A percentile compares a stretch with the other conserved stretches of the same genome.
These are phyloP conservation scores for Amylocystis lapponica DNA, from an alignment of 768 basidiomycete genomes.

Conservation along the genomic window DNA sequence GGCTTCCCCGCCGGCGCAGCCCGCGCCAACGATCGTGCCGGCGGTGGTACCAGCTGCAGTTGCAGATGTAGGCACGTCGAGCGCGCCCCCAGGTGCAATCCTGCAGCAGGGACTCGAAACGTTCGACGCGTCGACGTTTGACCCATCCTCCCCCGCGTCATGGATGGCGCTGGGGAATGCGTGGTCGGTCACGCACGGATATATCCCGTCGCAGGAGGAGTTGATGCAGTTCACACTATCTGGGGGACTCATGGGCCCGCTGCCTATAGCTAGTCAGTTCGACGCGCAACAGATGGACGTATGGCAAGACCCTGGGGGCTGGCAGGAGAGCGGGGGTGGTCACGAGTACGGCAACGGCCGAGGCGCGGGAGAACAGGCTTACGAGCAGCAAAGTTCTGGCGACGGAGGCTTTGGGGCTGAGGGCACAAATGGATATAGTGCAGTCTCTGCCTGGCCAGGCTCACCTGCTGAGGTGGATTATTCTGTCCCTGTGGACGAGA, in stretches of 20 bases:
- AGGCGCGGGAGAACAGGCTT: slow-evolving; percentile 27
- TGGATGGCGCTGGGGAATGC: slow-evolving; percentile 80
- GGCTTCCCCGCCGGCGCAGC: too few species aligned
- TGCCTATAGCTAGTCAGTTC: slow-evolving; percentile 7
- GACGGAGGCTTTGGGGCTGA: too few species aligned
- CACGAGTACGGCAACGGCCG: slow-evolving; percentile 41
- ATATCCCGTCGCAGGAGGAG: slow-evolving; percentile 65
- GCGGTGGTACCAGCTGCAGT: too few species aligned
- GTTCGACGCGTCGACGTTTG: slow-evolving; percentile 69
- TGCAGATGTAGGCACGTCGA: too few species aligned
- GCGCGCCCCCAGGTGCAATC: too few species aligned
- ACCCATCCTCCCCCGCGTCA: slow-evolving; percentile 64
- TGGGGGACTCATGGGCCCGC: slow-evolving; percentile 17
- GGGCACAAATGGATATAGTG: neutral
- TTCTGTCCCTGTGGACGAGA: too few species aligned
- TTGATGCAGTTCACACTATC: slow-evolving; percentile 70
- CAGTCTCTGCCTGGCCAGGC: slow-evolving; percentile 18
- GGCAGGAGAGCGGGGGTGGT: slow-evolving; percentile 27
- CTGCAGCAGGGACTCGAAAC: slow-evolving; percentile 49
- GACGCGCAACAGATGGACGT: slow-evolving; percentile 1
- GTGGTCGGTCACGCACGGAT: slow-evolving; percentile 67
- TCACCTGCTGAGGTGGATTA: neutral
- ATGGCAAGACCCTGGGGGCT: slow-evolving; percentile 17
- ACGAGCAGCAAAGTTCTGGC: neutral
- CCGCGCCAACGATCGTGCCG: too few species aligned